Evolutionary conservation across 2,329 filamentous ascomycete species (phyloP).

Genomic region (Neocatenulostroma microsporum): DNA sequence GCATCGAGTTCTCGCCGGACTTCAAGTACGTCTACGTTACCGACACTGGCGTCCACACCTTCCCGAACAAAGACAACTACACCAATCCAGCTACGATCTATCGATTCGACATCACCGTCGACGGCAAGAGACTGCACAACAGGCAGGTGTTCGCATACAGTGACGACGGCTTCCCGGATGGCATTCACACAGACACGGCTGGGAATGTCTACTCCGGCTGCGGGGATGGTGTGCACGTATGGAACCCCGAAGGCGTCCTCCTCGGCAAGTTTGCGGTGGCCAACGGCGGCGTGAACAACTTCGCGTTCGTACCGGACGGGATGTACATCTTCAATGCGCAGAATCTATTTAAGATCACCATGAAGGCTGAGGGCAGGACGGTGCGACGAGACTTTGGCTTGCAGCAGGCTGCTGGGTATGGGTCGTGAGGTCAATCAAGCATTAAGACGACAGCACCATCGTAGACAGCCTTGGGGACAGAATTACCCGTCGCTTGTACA

Average conservation of each 20-base stretch:
- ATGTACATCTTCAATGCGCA: conserved; percentile 28
- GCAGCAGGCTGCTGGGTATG: too few relatives aligned
- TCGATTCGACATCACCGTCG: conserved; percentile 33
- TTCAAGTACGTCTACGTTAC: conserved; percentile 48
- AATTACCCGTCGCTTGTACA: too few relatives aligned
- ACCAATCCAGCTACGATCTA: conserved; percentile 38
- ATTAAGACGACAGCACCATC: too few relatives aligned
- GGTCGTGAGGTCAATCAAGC: too few relatives aligned
- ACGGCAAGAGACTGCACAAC: conserved; percentile 30
- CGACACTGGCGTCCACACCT: conserved; percentile 42
- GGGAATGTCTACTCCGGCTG: conserved; percentile 51
- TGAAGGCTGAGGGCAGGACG: conserved; percentile 27
- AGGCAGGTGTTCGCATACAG: conserved; percentile 49
- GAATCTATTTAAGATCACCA: conserved; percentile 26
- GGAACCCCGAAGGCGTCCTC: conserved; percentile 42
- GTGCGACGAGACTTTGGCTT: conserved; percentile 27
- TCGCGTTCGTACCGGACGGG: conserved; percentile 27
- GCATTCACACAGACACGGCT: conserved; percentile 45
- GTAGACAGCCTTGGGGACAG: too few relatives aligned
- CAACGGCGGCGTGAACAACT: conserved; percentile 33
- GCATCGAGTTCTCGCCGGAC: conserved; percentile 50
- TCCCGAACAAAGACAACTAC: conserved; percentile 24
- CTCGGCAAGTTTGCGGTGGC: conserved; percentile 48
- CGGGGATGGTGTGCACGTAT: conserved; percentile 49
- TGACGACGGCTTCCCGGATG: conserved; percentile 50